A percentile compares a stretch with the other conserved stretches of the same genome.
These are phyloP conservation scores for Bruguiera hainesii DNA, from an alignment of 441 rosid genomes.

Conservation along the genomic window DNA sequence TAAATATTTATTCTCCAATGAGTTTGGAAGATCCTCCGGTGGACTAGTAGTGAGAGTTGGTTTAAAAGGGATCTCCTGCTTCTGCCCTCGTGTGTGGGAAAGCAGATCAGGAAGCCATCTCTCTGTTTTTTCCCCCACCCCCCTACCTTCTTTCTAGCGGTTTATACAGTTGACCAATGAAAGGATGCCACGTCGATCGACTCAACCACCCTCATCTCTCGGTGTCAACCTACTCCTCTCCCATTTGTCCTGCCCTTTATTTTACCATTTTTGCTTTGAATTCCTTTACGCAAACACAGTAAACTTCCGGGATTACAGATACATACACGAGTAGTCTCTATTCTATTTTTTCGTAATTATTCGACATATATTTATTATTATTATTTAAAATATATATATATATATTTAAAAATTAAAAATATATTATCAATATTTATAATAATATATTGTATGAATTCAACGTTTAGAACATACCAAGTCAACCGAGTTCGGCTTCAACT, in stretches of 20 bases:
- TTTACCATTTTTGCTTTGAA: neutral
- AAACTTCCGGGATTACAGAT: no score
- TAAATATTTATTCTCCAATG: conserved; percentile 47
- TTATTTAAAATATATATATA: no score
- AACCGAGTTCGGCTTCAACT: no score
- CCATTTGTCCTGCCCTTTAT: neutral
- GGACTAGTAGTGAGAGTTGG: conserved; percentile 31
- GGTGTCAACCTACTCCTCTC: neutral
- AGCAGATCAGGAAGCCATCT: no score
- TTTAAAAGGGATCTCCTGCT: conserved; percentile 19
- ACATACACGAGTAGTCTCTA: no score
- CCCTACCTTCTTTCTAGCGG: neutral
- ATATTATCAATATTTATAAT: no score
- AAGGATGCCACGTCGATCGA: neutral
- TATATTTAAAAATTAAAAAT: no score
- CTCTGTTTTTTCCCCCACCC: neutral
- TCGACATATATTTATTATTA: no score
- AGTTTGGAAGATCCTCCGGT: conserved; percentile 52
- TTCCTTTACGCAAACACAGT: no score
- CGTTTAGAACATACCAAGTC: no score
- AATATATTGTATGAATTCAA: no score
- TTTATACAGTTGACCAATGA: neutral
- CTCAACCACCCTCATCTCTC: neutral
- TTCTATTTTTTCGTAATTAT: no score
- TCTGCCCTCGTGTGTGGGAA: neutral